Conservation (phyloP, 495 filamentous ascomycete species). For the Penicillium cataractarum region DNA sequence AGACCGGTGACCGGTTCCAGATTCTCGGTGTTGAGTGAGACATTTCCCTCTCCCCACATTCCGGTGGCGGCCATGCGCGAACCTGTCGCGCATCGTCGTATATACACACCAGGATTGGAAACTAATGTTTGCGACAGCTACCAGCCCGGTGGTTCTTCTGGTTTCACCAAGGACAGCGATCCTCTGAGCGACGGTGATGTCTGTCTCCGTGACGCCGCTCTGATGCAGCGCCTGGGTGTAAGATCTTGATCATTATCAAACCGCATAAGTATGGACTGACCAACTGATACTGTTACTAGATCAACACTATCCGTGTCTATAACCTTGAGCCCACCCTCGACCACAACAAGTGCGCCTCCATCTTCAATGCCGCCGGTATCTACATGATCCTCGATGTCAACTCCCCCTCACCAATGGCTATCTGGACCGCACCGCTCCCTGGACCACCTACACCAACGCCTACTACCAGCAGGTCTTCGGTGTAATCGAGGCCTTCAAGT, state of each 20-base stretch:
- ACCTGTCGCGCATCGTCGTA: background rate
- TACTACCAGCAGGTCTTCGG: slow-evolving; percentile 87
- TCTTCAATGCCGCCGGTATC: slow-evolving; percentile 86
- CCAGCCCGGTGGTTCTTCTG: slow-evolving; percentile 87
- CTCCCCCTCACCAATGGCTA: slow-evolving; percentile 78
- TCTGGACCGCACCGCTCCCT: slow-evolving; percentile 70
- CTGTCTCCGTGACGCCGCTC: slow-evolving; percentile 87
- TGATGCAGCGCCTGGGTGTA: slow-evolving; percentile 83
- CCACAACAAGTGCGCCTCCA: slow-evolving; percentile 86
- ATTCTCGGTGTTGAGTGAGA: slow-evolving; percentile 82
- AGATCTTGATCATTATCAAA: slow-evolving; percentile 8
- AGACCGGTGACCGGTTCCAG: slow-evolving; percentile 79
- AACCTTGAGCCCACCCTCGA: slow-evolving; percentile 83
- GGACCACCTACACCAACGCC: slow-evolving; percentile 66
- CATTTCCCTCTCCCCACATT: background rate
- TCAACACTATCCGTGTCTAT: slow-evolving; percentile 94
- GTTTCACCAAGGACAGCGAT: slow-evolving; percentile 71
- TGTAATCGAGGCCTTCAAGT: slow-evolving; percentile 92
- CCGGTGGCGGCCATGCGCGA: background rate
- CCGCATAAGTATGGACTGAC: background rate
- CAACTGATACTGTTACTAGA: slow-evolving; percentile 33
- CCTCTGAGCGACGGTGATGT: slow-evolving; percentile 73
- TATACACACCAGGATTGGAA: background rate
- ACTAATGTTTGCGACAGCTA: slow-evolving; percentile 54
- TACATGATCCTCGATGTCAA: slow-evolving; percentile 84